Conservation (phyloP, 148 eudicot genomes). For the Pouteria glomerata region DNA sequence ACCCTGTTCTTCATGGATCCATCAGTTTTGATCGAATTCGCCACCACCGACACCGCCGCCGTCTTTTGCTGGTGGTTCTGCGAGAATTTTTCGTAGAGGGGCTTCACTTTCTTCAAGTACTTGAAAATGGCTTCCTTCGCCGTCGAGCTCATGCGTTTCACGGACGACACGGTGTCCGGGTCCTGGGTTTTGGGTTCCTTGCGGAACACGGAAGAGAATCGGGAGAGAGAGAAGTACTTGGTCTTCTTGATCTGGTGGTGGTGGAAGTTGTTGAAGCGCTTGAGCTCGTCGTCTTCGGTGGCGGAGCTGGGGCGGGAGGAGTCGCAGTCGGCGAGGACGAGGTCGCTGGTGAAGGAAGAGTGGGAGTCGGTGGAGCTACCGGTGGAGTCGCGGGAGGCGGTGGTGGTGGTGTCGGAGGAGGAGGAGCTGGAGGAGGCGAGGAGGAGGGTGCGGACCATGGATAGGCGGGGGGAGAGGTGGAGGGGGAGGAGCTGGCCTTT, state of each 20-base stretch:
- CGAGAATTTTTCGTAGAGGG: constrained; percentile 66
- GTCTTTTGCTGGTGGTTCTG: constrained; percentile 22
- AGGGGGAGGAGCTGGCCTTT: constrained; percentile 84
- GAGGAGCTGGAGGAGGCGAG: constrained; percentile 56
- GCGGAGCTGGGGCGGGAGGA: constrained; percentile 73
- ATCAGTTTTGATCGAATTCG: background rate
- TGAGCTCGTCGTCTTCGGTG: constrained; percentile 42
- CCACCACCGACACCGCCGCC: constrained; percentile 1
- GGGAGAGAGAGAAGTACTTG: constrained; percentile 57
- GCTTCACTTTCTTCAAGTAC: constrained; percentile 80
- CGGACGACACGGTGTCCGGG: constrained; percentile 13
- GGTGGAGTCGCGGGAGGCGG: constrained; percentile 48
- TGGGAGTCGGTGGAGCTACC: constrained; percentile 42
- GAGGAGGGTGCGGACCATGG: constrained; percentile 72
- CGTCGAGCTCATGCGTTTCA: constrained; percentile 38
- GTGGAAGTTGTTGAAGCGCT: constrained; percentile 6
- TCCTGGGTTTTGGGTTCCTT: constrained; percentile 27
- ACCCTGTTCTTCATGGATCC: background rate
- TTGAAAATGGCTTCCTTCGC: constrained; percentile 72
- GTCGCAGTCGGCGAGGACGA: constrained; percentile 39
- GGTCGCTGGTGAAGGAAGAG: constrained; percentile 39
- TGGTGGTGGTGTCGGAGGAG: constrained; percentile 31
- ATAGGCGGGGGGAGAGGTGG: constrained; percentile 73
- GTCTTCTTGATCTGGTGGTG: constrained; percentile 10
- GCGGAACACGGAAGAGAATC: constrained; percentile 65